Base-by-base conservation (phyloP, 2,329 filamentous ascomycete species). In the Hypoxylon sp. region DNA sequence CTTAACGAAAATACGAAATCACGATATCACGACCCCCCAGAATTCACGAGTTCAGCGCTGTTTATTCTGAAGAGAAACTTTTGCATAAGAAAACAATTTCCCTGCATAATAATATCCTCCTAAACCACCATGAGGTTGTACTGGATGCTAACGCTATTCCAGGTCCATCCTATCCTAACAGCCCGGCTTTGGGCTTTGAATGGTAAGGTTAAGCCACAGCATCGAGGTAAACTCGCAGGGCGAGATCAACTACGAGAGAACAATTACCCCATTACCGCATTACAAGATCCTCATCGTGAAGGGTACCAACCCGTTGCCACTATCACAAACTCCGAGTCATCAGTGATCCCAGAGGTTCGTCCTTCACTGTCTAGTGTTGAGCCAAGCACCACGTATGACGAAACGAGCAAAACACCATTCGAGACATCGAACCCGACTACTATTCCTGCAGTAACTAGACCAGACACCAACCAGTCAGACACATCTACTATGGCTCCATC, bases 361-460 rank as follows among this genome's bases (percentile, higher is more conserved):
- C 67, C 68, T 5, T 58, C 63, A 21, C 57, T 60, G 13, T 63
- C 53, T 23, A 57, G 64, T 35, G 51, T 41, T 23, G 61, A 57
- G 32, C 67, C 67, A 7, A 64, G 69, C 36, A 71, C 68, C 16
- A 62, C 60, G 9, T 5, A 6, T 21, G 73, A 72, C 21, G 63
- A 60, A 54, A 42, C 53, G 51, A 55, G 27, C 44, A 37, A 35
- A 36, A 37, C 29, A 42, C 67, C 64, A 31, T 60, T 72, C 23
- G 55, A 71, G 7, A 69, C 76, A 26, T 66, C 73, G 4, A 64
- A 52, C n/a, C 72, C 72, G 8, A 73, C 71, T 5, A 65, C 67
- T 6, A 56, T 73, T 23, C 62, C 75, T 1, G 47, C 63, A 21
- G 40, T 61, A n/a, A 32, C 57, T 12, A 38, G 43, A 6, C 30